Base-by-base conservation (phyloP, 176 grass and related monocot genomes). In the Musa schizocarpa region DNA sequence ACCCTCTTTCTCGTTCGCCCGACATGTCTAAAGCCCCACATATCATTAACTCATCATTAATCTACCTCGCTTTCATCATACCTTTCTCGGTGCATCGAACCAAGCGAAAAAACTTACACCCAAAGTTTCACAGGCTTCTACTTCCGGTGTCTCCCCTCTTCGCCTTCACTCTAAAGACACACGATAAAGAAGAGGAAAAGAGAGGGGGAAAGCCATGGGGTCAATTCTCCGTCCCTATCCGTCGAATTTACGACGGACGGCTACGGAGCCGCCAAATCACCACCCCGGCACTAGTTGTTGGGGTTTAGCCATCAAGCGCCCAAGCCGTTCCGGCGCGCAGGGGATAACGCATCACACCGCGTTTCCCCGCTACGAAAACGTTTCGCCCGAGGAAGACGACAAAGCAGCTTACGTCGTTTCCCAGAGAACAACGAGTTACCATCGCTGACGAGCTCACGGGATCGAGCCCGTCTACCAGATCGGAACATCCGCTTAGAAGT, bases 221-320 rank as follows among this genome's bases (percentile, higher is more conserved):
- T n/a, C 68, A 50, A 70, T 16, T 70, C 68, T 70, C 8, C 68
- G 48, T 50, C 48, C 68, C 68, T 21, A 70, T 20, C 68, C 68
- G 9, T 12, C 57, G 17, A 20, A 20, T 10, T 50, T 16, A 21
- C 21, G 63, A 65, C 27, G 63, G 23, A 65, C 7, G 63, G 63
- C 21, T 65, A 10, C 2, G 9, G 13, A 65, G 13, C 2, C 63
- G 3, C 20, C 21, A 65, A 26, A 12, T 61, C 57, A 61, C 16
- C 7, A 13, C 11, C 9, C 11, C 63, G 26, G 21, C 63, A 25
- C 25, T 13, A 50, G 14, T 51, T 51, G 68, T 70, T 20, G 48
- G 19, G 43, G 48, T 49, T 69, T 19, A 69, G 12, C 43, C 1
- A 70, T 70, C 68, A 70, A 70, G 19, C 43, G 27, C 34, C 4